These are phyloP conservation scores for Blechomonas ayalai DNA, from an alignment of 208 protist genomes.

Conservation along the genomic window DNA sequence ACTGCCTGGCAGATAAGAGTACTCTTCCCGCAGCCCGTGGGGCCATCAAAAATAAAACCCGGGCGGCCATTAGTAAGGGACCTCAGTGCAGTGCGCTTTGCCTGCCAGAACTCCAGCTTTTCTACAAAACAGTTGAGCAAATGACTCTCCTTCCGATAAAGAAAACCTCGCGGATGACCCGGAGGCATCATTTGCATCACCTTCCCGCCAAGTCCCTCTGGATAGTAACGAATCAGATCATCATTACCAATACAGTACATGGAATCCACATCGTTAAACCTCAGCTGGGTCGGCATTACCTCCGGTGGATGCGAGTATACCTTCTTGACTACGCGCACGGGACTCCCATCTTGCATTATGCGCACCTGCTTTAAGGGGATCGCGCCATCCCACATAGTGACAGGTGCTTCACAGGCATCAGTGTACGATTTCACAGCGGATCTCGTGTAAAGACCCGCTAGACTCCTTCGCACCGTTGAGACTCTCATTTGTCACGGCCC, in stretches of 20 bases:
- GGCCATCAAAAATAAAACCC: slow-evolving; percentile 85
- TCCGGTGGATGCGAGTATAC: slow-evolving; percentile 78
- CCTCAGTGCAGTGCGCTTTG: slow-evolving; percentile 46
- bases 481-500: slow-evolving; percentile 48
- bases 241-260: slow-evolving; percentile 91
- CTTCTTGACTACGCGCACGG: slow-evolving; percentile 48
- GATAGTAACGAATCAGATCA: slow-evolving; percentile 76
- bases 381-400: slow-evolving; percentile 78
- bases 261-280: slow-evolving; percentile 82
- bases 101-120: slow-evolving; percentile 77
- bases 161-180: slow-evolving; percentile 82
- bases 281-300: slow-evolving; percentile 38
- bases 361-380: slow-evolving; percentile 73
- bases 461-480: slow-evolving; percentile 32
- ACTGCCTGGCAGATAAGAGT: slow-evolving; percentile 86
- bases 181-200: slow-evolving; percentile 89
- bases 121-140: slow-evolving; percentile 86
- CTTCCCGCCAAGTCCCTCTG: slow-evolving; percentile 83
- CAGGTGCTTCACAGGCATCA: slow-evolving; percentile 81
- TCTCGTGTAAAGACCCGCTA: slow-evolving; percentile 48
- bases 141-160: slow-evolving; percentile 87
- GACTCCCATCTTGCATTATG: slow-evolving; percentile 36
- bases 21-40: slow-evolving; percentile 81
- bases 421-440: slow-evolving; percentile 67
- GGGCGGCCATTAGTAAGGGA: slow-evolving; percentile 55